Evolutionary conservation across 768 basidiomycete species (phyloP), one percentile per base, ranked within the genome.

Genomic region (Steccherinum ochraceum): DNA sequence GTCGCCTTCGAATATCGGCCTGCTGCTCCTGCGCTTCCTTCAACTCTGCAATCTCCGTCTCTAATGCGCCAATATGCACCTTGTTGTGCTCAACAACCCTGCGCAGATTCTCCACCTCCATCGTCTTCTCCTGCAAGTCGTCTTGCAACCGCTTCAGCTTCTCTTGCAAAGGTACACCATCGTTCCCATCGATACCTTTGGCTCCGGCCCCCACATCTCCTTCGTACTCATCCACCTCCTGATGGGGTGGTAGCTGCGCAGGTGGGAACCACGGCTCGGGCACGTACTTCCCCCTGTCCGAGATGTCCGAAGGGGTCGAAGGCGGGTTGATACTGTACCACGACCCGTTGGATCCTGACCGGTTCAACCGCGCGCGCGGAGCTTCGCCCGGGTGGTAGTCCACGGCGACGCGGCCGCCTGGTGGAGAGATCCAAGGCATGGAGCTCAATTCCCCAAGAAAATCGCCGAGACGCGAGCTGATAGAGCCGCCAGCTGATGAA

Each of bases 211-310:
- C 49, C 5, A 21, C 20, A 4, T 52, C 51, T 26, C 44, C 53
- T 5, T n/a, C n/a, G 16, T n/a, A 5, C 24, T 43, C 54, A n/a
- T 49, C 40, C 7, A 44, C 40, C 35, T 55, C 54, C 5, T 26
- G n/a, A 35, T 46, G 24, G 2, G 51, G 40, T 4, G 46, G 21
- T 19, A 52, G 42, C 41, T 39, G 45, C 18, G 54, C 20, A 5
- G 55, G 55, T 30, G 55, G 51, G 26, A 56, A 56, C 55, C 55
- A 56, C 40, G 55, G 55, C 18, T 52, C 52, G 7, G 55, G 55
- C 18, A 56, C 26, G 27, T 43, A 19, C 19, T 20, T 23, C 40
- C 25, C 26, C 5, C 13, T 21, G 12, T 50, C 19, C 27, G 48
- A 42, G 35, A 56, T 49, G 24, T 19, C 45, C 7, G 51, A 52